Evolutionary conservation across 495 filamentous ascomycete genomes (phyloP).

Genomic region (Tuber borchii): DNA sequence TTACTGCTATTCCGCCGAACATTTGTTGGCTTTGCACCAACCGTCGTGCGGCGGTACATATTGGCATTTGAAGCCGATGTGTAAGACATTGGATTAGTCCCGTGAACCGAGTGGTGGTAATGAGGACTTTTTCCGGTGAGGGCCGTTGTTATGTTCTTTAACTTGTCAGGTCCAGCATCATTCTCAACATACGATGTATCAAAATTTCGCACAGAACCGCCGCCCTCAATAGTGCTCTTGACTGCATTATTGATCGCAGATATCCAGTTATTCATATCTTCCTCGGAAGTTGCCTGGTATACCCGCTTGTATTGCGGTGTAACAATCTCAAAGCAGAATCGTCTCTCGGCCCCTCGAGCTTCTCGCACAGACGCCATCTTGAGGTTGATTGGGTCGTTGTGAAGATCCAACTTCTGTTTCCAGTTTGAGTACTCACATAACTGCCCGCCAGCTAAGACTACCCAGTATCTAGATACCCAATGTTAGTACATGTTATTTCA

Average conservation of each 20-base stretch:
- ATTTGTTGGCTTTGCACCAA: constrained; percentile 76
- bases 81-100: constrained; percentile 41
- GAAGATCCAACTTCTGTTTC: constrained; percentile 93
- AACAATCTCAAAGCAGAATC: constrained; percentile 98
- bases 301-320: constrained; percentile 94
- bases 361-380: constrained; percentile 95
- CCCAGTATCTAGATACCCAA: constrained; percentile 70
- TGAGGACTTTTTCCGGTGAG: constrained; percentile 85
- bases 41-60: constrained; percentile 76
- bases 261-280: constrained; percentile 98
- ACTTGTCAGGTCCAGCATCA: constrained; percentile 42
- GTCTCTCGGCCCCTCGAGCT: constrained; percentile 83
- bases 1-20: constrained; percentile 57
- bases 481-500: constrained; percentile 13
- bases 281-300: constrained; percentile 95
- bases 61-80: constrained; percentile 48
- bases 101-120: constrained; percentile 47
- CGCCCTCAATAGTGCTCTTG: constrained; percentile 87
- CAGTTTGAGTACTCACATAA: constrained; percentile 98
- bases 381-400: constrained; percentile 97
- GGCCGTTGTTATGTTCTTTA: constrained; percentile 54
- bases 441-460: constrained; percentile 92
- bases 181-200: constrained; percentile 37
- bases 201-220: constrained; percentile 47
- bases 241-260: constrained; percentile 93